Conservation (phyloP, 306 rosid genomes). For the Betula pendula region DNA sequence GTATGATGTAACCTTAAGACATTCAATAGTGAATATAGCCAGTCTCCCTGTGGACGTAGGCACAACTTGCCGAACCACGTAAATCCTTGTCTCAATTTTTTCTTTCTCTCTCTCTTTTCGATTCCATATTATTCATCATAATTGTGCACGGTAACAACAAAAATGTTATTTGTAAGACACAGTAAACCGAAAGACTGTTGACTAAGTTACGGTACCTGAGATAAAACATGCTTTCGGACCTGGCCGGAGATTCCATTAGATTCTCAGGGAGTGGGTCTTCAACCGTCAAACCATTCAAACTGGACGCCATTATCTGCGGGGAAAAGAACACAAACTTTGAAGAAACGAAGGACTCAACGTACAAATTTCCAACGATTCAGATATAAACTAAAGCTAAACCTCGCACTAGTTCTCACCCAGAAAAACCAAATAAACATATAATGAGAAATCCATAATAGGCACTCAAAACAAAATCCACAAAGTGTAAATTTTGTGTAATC, state of each 20-base stretch:
- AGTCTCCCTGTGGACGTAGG: too few species aligned
- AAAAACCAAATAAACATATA: neutral
- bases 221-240: conserved; percentile 79
- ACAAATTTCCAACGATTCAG: neutral
- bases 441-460: neutral
- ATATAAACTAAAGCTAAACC: neutral
- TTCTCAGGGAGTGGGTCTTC: conserved; percentile 90
- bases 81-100: too few species aligned
- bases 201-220: conserved; percentile 60
- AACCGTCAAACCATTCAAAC: conserved; percentile 95
- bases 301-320: conserved; percentile 91
- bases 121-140: too few species aligned
- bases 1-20: too few species aligned
- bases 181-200: neutral
- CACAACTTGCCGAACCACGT: too few species aligned
- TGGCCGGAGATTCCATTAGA: conserved; percentile 94
- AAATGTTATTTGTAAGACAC: neutral
- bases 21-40: too few species aligned
- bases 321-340: conserved; percentile 12
- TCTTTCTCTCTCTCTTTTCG: too few species aligned
- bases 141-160: too few species aligned
- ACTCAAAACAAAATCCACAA: neutral
- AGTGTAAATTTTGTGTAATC: neutral
- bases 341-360: neutral
- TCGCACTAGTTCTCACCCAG: neutral